Base-by-base conservation (phyloP, 345 rosid genomes). In the Pugionium dolabratum region DNA sequence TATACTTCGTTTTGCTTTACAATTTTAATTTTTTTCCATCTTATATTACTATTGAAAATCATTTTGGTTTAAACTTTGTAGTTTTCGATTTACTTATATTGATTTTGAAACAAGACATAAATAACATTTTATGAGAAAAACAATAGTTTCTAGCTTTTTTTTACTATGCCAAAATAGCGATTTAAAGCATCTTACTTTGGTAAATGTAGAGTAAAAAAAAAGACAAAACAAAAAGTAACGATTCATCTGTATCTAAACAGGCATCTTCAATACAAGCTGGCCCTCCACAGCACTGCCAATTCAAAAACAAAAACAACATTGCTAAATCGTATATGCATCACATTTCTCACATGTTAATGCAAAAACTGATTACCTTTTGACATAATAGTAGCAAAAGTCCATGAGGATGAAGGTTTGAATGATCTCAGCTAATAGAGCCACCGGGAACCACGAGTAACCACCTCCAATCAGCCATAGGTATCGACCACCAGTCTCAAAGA, bases 331-430 rank as follows among this genome's bases (percentile, higher is more conserved):
- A 18, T 18, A 18, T 18, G 18, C 18, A 18, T 18, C 18, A 18
- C 18, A 18, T 18, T 18, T 18, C 18, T 18, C 18, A 18, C 18
- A 18, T 18, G 18, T 18, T 18, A 18, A 18, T 18, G 18, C 18
- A 18, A 18, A 18, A 18, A 18, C 18, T 34, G 36, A 37, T 7
- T 59, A 85, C 98, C 96, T 86, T 74, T 82, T 86, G 46, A 84
- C 68, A 72, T 92, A 89, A 76, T 89, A 92, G 79, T 83, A 92
- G 64, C 96, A 89, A 42, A 92, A 92, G 63, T 92, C 96, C 0
- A 88, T 85, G 65, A 92, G 77, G 76, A 92, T 87, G 70, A 92
- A 92, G 9, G 96, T 87, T 56, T 89, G 96, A 72, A 92, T 76
- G 28, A 67, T n/a, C 72, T 92, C 96, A 1, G 93, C 80, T 1